Conservation (phyloP, 2,329 filamentous ascomycete species). For the Epichloe uncinata region DNA sequence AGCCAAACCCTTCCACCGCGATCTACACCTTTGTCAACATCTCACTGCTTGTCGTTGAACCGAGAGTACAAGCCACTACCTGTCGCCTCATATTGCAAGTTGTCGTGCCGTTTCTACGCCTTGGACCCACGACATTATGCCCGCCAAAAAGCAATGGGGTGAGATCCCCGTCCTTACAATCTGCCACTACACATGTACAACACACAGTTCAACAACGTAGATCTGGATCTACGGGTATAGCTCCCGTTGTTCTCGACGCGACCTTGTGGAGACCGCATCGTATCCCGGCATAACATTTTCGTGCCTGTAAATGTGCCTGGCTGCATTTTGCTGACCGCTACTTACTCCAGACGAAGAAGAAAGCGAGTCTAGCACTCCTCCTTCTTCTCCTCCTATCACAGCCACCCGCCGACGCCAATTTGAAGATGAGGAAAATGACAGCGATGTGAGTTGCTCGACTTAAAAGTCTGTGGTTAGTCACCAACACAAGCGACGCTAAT, state of each 20-base stretch:
- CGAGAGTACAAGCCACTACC: background rate
- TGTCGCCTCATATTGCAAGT: background rate
- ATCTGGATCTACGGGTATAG: slow-evolving; percentile 2
- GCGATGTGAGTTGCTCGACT: slow-evolving; percentile 47
- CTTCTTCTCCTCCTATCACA: slow-evolving; percentile 25
- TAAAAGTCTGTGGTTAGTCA: background rate
- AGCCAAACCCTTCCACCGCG: background rate
- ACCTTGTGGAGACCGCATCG: slow-evolving; percentile 3
- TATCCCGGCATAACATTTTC: background rate
- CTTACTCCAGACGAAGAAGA: slow-evolving; percentile 25
- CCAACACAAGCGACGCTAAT: background rate
- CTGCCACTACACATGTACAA: slow-evolving; percentile 3
- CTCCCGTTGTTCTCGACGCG: background rate
- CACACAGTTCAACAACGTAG: background rate
- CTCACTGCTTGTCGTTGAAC: background rate
- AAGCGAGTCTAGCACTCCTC: slow-evolving; percentile 22
- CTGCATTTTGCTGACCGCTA: slow-evolving; percentile 11
- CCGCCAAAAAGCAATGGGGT: slow-evolving; percentile 31
- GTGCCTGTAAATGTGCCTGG: slow-evolving; percentile 1
- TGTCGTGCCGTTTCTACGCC: background rate
- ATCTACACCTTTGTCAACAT: background rate
- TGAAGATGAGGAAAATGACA: slow-evolving; percentile 81
- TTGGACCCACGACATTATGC: slow-evolving; percentile 23
- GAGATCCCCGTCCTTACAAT: slow-evolving; percentile 12
- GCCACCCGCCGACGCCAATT: slow-evolving; percentile 47